Conservation (phyloP, 805 yeast species). For the Schwanniomyces occidentalis region DNA sequence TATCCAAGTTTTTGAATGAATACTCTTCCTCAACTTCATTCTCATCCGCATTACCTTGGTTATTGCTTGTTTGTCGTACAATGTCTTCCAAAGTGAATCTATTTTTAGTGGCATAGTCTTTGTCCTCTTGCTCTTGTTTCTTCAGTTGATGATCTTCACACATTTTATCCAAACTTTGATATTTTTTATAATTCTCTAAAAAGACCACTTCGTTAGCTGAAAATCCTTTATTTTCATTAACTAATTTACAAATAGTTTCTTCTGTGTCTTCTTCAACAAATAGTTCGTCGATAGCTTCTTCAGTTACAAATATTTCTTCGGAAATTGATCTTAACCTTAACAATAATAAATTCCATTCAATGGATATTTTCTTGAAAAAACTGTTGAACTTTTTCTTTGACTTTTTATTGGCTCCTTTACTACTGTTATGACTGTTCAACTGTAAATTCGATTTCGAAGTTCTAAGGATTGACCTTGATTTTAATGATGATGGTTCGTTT, state of each 20-base stretch:
- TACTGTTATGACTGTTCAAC: not conserved
- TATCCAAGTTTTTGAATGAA: constrained; percentile 25
- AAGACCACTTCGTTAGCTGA: constrained; percentile 32
- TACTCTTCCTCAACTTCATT: constrained; percentile 14
- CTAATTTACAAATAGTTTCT: constrained; percentile 24
- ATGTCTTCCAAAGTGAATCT: constrained; percentile 18
- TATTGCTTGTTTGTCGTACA: constrained; percentile 22
- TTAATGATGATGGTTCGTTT: too few relatives aligned
- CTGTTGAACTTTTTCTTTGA: constrained; percentile 17
- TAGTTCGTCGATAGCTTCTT: constrained; percentile 51
- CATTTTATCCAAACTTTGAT: constrained; percentile 33
- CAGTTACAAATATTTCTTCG: constrained; percentile 49
- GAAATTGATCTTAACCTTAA: constrained; percentile 41
- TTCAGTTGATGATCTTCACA: constrained; percentile 18
- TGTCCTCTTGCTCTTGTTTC: constrained; percentile 10
- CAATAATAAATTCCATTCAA: constrained; percentile 36
- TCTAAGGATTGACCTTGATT: too few relatives aligned
- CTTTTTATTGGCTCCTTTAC: constrained; percentile 4
- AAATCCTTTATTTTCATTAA: constrained; percentile 18
- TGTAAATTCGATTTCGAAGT: not conserved
- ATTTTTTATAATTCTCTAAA: constrained; percentile 30
- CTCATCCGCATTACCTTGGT: constrained; percentile 14
- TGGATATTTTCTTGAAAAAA: constrained; percentile 38
- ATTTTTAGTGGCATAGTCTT: constrained; percentile 6
- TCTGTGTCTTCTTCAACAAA: constrained; percentile 44